Base-by-base conservation (phyloP, 1,284 basidiomycete genomes). In the Sutorius eximius region DNA sequence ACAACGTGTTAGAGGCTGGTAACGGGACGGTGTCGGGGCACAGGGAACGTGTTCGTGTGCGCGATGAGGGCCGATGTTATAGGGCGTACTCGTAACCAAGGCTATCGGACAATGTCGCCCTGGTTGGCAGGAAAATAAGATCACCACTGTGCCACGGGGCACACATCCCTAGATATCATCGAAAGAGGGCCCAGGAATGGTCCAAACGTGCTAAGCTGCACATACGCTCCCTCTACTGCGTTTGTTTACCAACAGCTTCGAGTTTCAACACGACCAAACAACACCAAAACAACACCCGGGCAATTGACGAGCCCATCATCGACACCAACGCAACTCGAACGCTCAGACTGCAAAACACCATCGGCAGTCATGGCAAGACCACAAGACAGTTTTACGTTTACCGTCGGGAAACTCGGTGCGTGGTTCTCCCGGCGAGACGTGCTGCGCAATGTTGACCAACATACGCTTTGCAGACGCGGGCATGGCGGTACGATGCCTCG, bases 341-440 rank as follows among this genome's bases (percentile, higher is more conserved):
- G 40, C 53, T 46, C 34, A 8, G 53, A 37, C 43, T 52, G 45
- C 53, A 45, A 51, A 44, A 33, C 49, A 22, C 37, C 38, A 2
- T 3, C 1, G 38, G 53, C 59, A 57, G 52, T 37, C 49, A 71
- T 72, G 70, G 48, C 60, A 33, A 71, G 71, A 53, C 63, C 75
- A 15, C 72, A 76, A 57, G 82, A 83, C 46, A 81, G 79, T 61
- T 83, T 81, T 61, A 87, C 80, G 16, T 89, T 89, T 59, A 88
- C 86, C 0, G 81, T 89, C 11, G 87, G 86, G 43, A 89, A 89
- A 73, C 80, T 89, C 36, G 85, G 83, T 83, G 58, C 55, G 79
- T 72, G 22, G 13, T 18, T 3, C 5, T 1, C 18, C 5, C 29
- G 15, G 44, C 32, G 44, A 42, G 45, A 37, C n/a, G 0, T 18